A percentile compares a stretch with the other conserved stretches of the same genome.
These are phyloP conservation scores for Debaryomycetaceae sp. DNA, from an alignment of 1,139 yeast genomes.

Conservation along the genomic window DNA sequence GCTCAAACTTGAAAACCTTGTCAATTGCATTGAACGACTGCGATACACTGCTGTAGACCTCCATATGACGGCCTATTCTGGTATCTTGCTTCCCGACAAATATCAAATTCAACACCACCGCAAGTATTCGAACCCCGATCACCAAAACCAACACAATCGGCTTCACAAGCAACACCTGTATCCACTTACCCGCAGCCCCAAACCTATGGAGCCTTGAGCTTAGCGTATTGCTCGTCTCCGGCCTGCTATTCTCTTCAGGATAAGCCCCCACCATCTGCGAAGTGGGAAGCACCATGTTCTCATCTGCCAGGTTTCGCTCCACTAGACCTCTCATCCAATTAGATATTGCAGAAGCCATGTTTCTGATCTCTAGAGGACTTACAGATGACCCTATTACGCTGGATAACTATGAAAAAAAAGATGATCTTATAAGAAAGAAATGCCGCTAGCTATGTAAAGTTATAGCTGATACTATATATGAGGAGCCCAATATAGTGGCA, in stretches of 20 bases:
- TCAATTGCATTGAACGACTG: constrained; percentile 28
- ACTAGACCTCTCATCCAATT: constrained; percentile 5
- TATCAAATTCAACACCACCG: constrained; percentile 22
- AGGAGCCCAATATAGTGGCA: too few species aligned
- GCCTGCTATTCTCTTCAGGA: background rate
- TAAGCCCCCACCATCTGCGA: background rate
- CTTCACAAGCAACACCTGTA: constrained; percentile 22
- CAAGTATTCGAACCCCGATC: constrained; percentile 21
- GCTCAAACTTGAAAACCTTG: constrained; percentile 31
- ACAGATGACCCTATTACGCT: too few species aligned
- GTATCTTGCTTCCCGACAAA: constrained; percentile 22
- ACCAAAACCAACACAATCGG: constrained; percentile 27
- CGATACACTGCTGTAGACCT: constrained; percentile 1
- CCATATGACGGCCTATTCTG: constrained; percentile 3
- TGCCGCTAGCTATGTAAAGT: too few species aligned
- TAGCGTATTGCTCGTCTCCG: background rate
- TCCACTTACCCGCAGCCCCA: constrained; percentile 9
- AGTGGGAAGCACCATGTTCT: background rate
- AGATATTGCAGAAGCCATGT: constrained; percentile 1
- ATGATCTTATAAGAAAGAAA: too few species aligned
- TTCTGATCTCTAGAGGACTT: too few species aligned
- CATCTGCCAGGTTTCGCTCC: constrained; percentile 4
- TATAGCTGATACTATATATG: too few species aligned
- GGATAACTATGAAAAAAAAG: too few species aligned
- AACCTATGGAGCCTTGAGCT: constrained; percentile 3